Evolutionary conservation across 495 filamentous ascomycete genomes (phyloP).

Genomic region (Platismatia glauca): DNA sequence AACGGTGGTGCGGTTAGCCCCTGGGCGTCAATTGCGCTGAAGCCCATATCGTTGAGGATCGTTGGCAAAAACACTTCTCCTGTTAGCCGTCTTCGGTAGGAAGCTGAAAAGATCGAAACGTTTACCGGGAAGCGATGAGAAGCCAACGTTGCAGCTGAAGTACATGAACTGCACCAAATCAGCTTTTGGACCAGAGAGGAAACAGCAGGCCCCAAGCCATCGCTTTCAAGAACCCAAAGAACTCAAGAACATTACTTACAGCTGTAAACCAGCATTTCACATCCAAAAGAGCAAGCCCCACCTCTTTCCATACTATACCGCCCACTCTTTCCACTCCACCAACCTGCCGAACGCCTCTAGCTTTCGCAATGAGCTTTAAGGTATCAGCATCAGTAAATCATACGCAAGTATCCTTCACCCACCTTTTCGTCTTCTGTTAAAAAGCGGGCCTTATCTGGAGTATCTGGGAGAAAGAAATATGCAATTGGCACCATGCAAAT

Average conservation of each 20-base stretch:
- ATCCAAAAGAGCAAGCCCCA: conserved; percentile 48
- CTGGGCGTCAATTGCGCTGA: conserved; percentile 61
- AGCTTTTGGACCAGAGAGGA: neutral
- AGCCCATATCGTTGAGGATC: conserved; percentile 72
- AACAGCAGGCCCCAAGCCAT: neutral
- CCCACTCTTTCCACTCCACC: conserved; percentile 48
- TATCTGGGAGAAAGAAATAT: conserved; percentile 64
- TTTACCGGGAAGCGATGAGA: conserved; percentile 60
- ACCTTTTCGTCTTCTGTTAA: conserved; percentile 61
- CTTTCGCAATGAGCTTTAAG: conserved; percentile 41
- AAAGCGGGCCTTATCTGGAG: conserved; percentile 58
- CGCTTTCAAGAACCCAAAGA: neutral
- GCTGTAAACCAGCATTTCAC: conserved; percentile 52
- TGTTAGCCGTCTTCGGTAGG: neutral
- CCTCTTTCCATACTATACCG: conserved; percentile 49
- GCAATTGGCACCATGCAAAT: conserved; percentile 55
- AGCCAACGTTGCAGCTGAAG: conserved; percentile 50
- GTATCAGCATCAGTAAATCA: neutral
- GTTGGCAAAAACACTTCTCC: conserved; percentile 64
- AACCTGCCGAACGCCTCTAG: conserved; percentile 52
- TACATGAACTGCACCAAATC: conserved; percentile 18
- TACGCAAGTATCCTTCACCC: conserved; percentile 13
- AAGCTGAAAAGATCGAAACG: neutral
- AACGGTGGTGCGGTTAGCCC: conserved; percentile 77
- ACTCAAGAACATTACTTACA: conserved; percentile 26